These are phyloP conservation scores for Rhinocladiella similis DNA, from an alignment of 2,329 filamentous ascomycete species.

Conservation along the genomic window DNA sequence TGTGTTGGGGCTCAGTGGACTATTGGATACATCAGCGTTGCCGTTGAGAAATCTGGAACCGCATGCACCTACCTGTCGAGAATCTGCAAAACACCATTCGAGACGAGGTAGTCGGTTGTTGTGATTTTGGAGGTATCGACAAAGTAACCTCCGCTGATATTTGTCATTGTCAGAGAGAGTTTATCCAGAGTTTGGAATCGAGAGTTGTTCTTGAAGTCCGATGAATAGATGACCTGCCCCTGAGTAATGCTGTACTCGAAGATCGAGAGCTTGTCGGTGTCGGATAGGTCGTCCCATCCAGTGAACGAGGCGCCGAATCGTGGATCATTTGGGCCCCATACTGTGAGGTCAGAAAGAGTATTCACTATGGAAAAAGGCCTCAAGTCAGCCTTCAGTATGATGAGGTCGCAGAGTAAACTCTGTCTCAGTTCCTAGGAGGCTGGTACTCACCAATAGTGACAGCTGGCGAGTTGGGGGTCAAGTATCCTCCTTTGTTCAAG, in stretches of 20 bases:
- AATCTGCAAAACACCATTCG: slow-evolving; percentile 60
- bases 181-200: slow-evolving; percentile 42
- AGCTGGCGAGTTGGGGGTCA: slow-evolving; percentile 19
- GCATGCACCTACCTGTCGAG: slow-evolving; percentile 53
- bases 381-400: slow-evolving; percentile 4
- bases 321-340: slow-evolving; percentile 61
- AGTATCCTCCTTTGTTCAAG: slow-evolving; percentile 42
- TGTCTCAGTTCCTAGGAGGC: too few relatives aligned
- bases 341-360: slow-evolving; percentile 48
- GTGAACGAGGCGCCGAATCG: slow-evolving; percentile 61
- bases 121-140: slow-evolving; percentile 57
- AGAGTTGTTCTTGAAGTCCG: slow-evolving; percentile 43
- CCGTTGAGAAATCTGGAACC: neutral
- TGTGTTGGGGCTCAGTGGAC: slow-evolving; percentile 22
- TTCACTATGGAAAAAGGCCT: slow-evolving; percentile 27
- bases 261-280: slow-evolving; percentile 51
- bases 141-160: slow-evolving; percentile 44
- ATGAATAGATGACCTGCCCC: slow-evolving; percentile 56
- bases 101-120: slow-evolving; percentile 50
- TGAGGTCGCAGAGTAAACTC: slow-evolving; percentile 33
- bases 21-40: neutral
- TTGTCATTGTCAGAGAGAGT: slow-evolving; percentile 48
- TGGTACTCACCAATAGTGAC: slow-evolving; percentile 30
- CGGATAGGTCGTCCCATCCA: slow-evolving; percentile 49
- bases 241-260: slow-evolving; percentile 66